Conservation (phyloP, 2,329 filamentous ascomycete genomes). For the Shiraia bambusicola region DNA sequence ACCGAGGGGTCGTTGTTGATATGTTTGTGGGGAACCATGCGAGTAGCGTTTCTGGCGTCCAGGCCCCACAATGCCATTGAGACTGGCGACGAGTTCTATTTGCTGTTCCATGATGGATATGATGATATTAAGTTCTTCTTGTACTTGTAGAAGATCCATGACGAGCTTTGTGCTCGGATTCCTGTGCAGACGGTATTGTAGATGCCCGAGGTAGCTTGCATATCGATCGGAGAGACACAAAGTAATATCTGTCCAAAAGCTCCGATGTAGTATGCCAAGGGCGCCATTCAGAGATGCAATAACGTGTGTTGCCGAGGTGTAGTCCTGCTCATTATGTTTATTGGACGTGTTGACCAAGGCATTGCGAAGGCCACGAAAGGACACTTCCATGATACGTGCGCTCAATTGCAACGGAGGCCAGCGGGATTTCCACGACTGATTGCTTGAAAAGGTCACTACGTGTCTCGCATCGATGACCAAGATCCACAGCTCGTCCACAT, state of each 20-base stretch:
- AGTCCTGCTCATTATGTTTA: slow-evolving; percentile 38
- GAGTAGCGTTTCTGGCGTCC: slow-evolving; percentile 6
- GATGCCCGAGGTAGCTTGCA: slow-evolving; percentile 46
- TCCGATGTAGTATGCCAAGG: slow-evolving; percentile 47
- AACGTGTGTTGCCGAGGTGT: slow-evolving; percentile 43
- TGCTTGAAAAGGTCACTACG: slow-evolving; percentile 47
- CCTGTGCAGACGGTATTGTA: slow-evolving; percentile 47
- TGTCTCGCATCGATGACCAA: slow-evolving; percentile 45
- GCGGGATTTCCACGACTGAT: slow-evolving; percentile 48
- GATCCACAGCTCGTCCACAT: slow-evolving; percentile 49
- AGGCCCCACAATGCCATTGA: slow-evolving; percentile 25
- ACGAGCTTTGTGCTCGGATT: slow-evolving; percentile 47
- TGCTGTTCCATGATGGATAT: slow-evolving; percentile 49
- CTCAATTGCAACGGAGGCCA: slow-evolving; percentile 47
- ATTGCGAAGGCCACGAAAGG: slow-evolving; percentile 47
- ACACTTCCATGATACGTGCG: slow-evolving; percentile 45
- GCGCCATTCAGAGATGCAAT: slow-evolving; percentile 45
- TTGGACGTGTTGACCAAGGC: slow-evolving; percentile 35
- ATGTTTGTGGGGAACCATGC: slow-evolving; percentile 12
- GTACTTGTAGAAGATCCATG: slow-evolving; percentile 48
- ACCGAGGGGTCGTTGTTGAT: slow-evolving; percentile 9
- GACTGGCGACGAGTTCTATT: slow-evolving; percentile 39
- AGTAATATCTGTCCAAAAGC: slow-evolving; percentile 47
- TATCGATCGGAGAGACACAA: slow-evolving; percentile 47
- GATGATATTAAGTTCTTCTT: slow-evolving; percentile 49